Percentiles rank a stretch among this genome's conserved stretches.
These are phyloP conservation scores for Cercospora sp. DNA, from an alignment of 2,329 filamentous ascomycete species.

Conservation along the genomic window DNA sequence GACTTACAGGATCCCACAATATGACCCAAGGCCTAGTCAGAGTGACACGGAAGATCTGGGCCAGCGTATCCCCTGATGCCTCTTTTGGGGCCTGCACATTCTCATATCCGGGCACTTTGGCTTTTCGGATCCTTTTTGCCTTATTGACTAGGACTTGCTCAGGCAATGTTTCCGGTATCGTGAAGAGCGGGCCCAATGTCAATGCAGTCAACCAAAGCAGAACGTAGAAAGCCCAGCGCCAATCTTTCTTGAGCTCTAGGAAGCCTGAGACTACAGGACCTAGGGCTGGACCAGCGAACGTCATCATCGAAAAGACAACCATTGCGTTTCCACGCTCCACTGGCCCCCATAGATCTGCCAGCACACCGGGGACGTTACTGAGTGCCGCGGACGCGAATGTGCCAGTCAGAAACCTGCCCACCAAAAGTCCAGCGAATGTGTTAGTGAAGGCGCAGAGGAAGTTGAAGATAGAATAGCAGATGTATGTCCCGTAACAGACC, in stretches of 20 bases:
- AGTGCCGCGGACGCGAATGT: conserved; percentile 53
- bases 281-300: conserved; percentile 45
- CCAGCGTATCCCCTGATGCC: conserved; percentile 46
- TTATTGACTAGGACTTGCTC: conserved; percentile 55
- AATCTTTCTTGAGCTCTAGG: conserved; percentile 53
- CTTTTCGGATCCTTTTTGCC: conserved; percentile 52
- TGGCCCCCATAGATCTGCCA: conserved; percentile 47
- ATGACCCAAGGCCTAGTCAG: conserved; percentile 57
- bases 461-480: conserved; percentile 47
- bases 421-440: conserved; percentile 55
- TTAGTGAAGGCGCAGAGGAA: conserved; percentile 58
- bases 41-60: conserved; percentile 52
- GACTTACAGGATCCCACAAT: conserved; percentile 48
- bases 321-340: conserved; percentile 52
- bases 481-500: conserved; percentile 51
- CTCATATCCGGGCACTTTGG: conserved; percentile 55
- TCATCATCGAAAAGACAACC: conserved; percentile 55
- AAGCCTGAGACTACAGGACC: conserved; percentile 59
- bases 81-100: conserved; percentile 54
- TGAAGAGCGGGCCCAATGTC: conserved; percentile 47
- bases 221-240: conserved; percentile 46
- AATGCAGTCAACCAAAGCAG: conserved; percentile 42
- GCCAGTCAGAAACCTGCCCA: conserved; percentile 57
- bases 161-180: conserved; percentile 59
- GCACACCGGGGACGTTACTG: conserved; percentile 49